These are phyloP conservation scores for Musa beccarii DNA, from an alignment of 176 grass and related monocot genomes.

Conservation along the genomic window DNA sequence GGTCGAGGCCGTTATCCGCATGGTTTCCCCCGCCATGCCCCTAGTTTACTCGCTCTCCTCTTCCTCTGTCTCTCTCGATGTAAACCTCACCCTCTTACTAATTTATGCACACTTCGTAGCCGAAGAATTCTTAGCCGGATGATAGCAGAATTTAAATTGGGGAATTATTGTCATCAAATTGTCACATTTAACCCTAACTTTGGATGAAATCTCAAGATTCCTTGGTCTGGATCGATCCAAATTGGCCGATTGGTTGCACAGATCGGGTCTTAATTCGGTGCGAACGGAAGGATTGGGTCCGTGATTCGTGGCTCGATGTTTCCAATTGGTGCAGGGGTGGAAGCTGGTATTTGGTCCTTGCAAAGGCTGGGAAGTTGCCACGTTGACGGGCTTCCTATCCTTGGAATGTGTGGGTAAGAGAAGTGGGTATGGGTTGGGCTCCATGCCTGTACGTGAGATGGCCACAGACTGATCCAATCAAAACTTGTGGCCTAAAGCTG, in stretches of 20 bases:
- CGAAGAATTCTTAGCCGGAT: not conserved
- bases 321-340: too few relatives aligned
- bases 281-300: too few relatives aligned
- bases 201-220: not conserved
- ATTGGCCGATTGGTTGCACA: too few relatives aligned
- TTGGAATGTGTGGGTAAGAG: not conserved
- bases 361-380: conserved; percentile 7
- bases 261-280: too few relatives aligned
- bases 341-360: not conserved
- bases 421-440: not conserved
- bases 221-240: not conserved
- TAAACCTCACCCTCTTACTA: not conserved
- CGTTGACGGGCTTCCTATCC: not conserved
- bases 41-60: not conserved
- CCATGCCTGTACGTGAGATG: too few relatives aligned
- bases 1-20: conserved; percentile 25
- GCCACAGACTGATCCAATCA: not conserved
- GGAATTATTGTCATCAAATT: too few relatives aligned
- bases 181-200: too few relatives aligned
- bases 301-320: too few relatives aligned
- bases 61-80: not conserved
- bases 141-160: too few relatives aligned
- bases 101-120: not conserved
- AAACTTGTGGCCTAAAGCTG: not conserved
- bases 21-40: conserved; percentile 55